Base-by-base conservation (phyloP, 2,329 filamentous ascomycete genomes). In the Trichoderma gracile region DNA sequence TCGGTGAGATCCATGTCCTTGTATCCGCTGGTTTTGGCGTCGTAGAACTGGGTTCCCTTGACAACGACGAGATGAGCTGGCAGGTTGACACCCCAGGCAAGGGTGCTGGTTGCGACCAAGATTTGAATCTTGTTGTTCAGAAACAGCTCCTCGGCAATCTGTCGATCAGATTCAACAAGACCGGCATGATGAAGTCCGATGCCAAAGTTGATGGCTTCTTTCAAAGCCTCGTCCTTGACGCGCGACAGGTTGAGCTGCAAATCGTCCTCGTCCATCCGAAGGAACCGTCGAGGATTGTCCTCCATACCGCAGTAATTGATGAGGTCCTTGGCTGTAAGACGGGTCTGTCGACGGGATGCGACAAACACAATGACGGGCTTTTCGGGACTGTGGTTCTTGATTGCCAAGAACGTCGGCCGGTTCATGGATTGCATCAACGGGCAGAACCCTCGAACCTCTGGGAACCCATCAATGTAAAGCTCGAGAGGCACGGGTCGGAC, bases 361-460 rank as follows among this genome's bases (percentile, higher is more conserved):
- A 99, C 95, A 72, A 99, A 99, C 0, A 99, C 95, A 75, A 99
- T 99, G 9, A 98, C 95, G 0, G 95, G 95, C 77, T 99, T 98
- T 60, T 93, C 89, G 0, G 96, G 95, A 47, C 93, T 97, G 77
- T 99, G 96, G 12, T 89, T 92, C 77, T 99, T 97, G 76, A 99
- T 95, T 0, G 95, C 95, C 38, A 98, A 80, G 78, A 98, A 99
- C 0, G 95, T 97, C 2, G 95, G 95, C 7, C 95, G 86, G 73
- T 99, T 99, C 95, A 99, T 99, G 0, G 93, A 96, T 78, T 98
- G 94, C 95, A 99, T 99, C 69, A 99, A 78, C 0, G 95, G 93
- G 71, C 94, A 98, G 80, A 99, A 99, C 0, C 95, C 95, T 66
- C 94, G 86, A 69, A 95, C 90, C 73, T 98, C 92, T 0, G 95